Base-by-base conservation (phyloP, 2,329 filamentous ascomycete species). In the Hypocreales sp. region DNA sequence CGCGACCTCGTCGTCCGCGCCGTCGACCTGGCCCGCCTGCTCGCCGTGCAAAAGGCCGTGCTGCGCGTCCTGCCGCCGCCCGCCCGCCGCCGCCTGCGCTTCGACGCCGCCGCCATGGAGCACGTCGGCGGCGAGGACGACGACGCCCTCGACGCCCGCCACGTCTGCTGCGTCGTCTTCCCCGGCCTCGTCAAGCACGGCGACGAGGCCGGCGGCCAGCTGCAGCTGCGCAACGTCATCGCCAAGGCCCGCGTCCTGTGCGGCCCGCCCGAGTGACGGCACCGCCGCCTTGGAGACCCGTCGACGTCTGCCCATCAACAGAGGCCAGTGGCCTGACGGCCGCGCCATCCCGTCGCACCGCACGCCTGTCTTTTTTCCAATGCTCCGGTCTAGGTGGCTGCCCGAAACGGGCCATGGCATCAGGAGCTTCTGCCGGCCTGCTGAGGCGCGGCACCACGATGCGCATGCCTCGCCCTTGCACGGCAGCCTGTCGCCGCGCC, bases 241-340 rank as follows among this genome's bases (percentile, higher is more conserved):
- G 55, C 64, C 32, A 79, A 76, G 49, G 68, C 72, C n/a, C 66
- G 64, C 38, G 73, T 79, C 5, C 48, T 78, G 25, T 77, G 72
- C 41, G 53, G 53, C 26, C 54, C 60, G 7, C 60, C 65, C 40
- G 41, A 44, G 20, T 39, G 26, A 27, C 3, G n/a, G n/a, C n/a
- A n/a, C n/a, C n/a, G n/a, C n/a, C n/a, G n/a, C n/a, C n/a, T n/a
- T n/a, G n/a, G n/a, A n/a, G n/a, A n/a, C n/a, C n/a, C n/a, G n/a
- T n/a, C n/a, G n/a, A n/a, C n/a, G n/a, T n/a, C n/a, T n/a, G n/a
- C n/a, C n/a, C n/a, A n/a, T n/a, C n/a, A n/a, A n/a, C n/a, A n/a
- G n/a, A n/a, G n/a, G n/a, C n/a, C n/a, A n/a, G n/a, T n/a, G n/a
- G n/a, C n/a, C n/a, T n/a, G n/a, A n/a, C n/a, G n/a, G n/a, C n/a